Evolutionary conservation across 2,329 filamentous ascomycete species (phyloP), one percentile per base, ranked within the genome.

Genomic region (Aspergillus puulaauensis): DNA sequence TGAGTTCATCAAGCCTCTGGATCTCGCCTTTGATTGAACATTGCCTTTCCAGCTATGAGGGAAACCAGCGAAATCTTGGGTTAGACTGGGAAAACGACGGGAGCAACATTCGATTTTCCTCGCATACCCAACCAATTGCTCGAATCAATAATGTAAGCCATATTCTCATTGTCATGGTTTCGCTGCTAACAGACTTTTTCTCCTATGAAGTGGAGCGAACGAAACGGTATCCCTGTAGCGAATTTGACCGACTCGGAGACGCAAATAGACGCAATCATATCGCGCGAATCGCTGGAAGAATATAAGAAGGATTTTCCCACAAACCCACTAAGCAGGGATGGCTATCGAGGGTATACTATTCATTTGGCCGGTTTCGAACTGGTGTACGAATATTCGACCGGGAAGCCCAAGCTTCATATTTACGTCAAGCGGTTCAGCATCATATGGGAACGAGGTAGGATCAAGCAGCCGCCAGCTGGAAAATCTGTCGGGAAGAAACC

Each of bases 331-430:
- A 55, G 56, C 11, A 62, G 57, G 21, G 53, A 64, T 27, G 62
- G 59, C 9, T 67, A 66, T 6, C 64, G 60, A 52, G 74, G 70
- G 4, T 66, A 67, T 15, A 24, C 64, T 5, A 62, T 76, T 23
- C 65, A 70, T 52, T 58, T 78, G 45, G 47, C 63, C 3, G 66
- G 71, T 39, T 75, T 75, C 56, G 68, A 73, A 44, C 59, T 78
- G 19, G 66, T 76, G 48, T 66, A 77, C 43, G 64, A 65, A 35
- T 69, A 73, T 60, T 61, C 64, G 31, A 56, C 54, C 11, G 53
- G 61, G 4, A 40, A 56, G 3, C 65, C 70, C 4, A 64, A 66
- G 8, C 17, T 72, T 12, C 60, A 65, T 49, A 53, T 74, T 15
- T 63, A 62, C 15, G 56, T 73, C 41, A 64, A 64, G 43, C 51